Evolutionary conservation across 2,329 filamentous ascomycete genomes (phyloP), one percentile per base, ranked within the genome.

Genomic region (Dothiorella sarmentorum): DNA sequence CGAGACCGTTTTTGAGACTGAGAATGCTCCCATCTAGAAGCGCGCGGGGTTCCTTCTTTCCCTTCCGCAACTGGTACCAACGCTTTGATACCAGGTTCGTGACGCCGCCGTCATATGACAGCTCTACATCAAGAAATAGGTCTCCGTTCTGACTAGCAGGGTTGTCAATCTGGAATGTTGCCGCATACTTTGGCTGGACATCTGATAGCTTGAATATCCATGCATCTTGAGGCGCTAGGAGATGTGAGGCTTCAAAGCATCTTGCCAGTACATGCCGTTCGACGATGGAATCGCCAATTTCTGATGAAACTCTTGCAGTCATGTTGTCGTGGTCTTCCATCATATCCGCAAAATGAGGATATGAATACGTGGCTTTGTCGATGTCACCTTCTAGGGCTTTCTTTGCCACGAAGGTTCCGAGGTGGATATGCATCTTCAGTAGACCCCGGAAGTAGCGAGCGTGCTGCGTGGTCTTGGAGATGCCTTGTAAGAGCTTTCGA

Each of bases 91-190:
- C 5, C 5, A 59, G 9, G 7, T 3, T 29, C 2, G 47, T 55
- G 2, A 22, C 22, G 10, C 57, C 47, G 20, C 7, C 29, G 1
- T 55, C 40, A 7, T 37, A 26, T 4, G 40, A 44, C 7, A 59
- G n/a, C 20, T 44, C 49, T 4, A 55, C 20, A 4, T 55, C 38
- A 4, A 59, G 37, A 15, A 59, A 11, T 2, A 59, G 17, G 2
- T 53, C 38, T n/a, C 47, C 57, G 5, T 20, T 22, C 3, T 24
- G 24, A 3, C 24, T 27, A 15, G 7, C 31, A 3, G 47, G 40
- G n/a, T 53, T 45, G 2, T 40, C 47, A n/a, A 59, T 35, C 20
- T 47, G 31, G n/a, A 59, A 53, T 9, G 38, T 59, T 20, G 57
- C 57, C 2, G 47, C 22, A 27, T 59, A 59, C 10, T 45, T 24